Conservation (phyloP, 1,284 basidiomycete genomes). For the Leccinum solheimii region DNA sequence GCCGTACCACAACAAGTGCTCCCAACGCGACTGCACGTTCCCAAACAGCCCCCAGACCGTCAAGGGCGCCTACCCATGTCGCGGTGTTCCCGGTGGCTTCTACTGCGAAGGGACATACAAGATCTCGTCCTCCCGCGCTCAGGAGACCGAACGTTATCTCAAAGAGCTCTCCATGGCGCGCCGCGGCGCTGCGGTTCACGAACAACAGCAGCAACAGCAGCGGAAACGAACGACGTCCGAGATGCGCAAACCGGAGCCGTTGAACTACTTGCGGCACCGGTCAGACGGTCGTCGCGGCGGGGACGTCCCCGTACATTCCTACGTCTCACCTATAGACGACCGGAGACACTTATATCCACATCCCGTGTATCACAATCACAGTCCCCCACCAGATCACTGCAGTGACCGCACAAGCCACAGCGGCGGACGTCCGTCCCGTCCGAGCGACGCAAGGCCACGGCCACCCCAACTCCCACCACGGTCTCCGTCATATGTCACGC, state of each 20-base stretch:
- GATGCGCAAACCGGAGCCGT: no score
- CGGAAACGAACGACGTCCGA: slow-evolving; percentile 20
- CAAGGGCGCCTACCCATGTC: slow-evolving; percentile 38
- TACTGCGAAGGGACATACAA: slow-evolving; percentile 40
- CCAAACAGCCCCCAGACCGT: slow-evolving; percentile 40
- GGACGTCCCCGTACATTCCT: no score
- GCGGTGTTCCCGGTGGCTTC: slow-evolving; percentile 34
- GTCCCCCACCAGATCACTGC: slow-evolving; percentile 3
- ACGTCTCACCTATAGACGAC: no score
- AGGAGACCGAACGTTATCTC: slow-evolving; percentile 35
- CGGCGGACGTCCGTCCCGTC: slow-evolving; percentile 7
- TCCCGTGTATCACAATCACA: neutral
- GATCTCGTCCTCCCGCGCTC: slow-evolving; percentile 35
- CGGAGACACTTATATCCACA: neutral
- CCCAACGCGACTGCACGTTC: slow-evolving; percentile 32
- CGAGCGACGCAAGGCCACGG: slow-evolving; percentile 20
- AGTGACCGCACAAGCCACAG: slow-evolving; percentile 1
- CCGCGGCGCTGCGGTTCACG: neutral
- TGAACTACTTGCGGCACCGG: no score
- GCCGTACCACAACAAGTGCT: slow-evolving; percentile 43
- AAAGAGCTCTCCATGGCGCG: slow-evolving; percentile 29
- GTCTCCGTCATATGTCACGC: slow-evolving; percentile 15
- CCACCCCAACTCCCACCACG: slow-evolving; percentile 17
- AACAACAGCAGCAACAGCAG: slow-evolving; percentile 25
- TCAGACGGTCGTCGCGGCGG: no score